Evolutionary conservation across 306 rosid genomes (phyloP), one percentile per base, ranked within the genome.

Genomic region (Begonia fuchsioides): DNA sequence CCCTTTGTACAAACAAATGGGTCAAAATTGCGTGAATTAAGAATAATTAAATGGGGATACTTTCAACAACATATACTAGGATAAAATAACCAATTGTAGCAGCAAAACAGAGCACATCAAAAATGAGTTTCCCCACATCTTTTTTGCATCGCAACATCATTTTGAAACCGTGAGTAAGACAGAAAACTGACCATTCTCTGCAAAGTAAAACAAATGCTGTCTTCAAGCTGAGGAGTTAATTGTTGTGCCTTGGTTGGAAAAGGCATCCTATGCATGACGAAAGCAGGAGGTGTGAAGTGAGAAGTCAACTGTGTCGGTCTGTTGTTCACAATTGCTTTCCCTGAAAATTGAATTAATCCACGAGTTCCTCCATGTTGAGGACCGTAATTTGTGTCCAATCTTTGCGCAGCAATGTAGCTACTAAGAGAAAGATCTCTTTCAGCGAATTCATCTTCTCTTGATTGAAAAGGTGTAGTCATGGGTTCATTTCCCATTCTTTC

Each of bases 401-500:
- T n/a, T n/a, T n/a, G n/a, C n/a, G n/a, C n/a, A n/a, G n/a, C n/a
- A n/a, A n/a, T n/a, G n/a, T n/a, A n/a, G n/a, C n/a, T n/a, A n/a
- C 79, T 72, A 20, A 79, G 68, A 60, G 95, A 82, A 81, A 75
- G 82, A 62, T 80, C 81, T 51, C 73, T 73, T 52, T 57, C 74
- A 49, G 58, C 41, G 44, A 63, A 39, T 57, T 57, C 52, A 63
- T 76, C 75, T 55, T 68, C 77, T 52, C 47, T 65, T 12, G 56
- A 54, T 55, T 69, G 69, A 71, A 75, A 39, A 39, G 80, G 65
- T 65, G 57, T 45, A 13, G 59, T 47, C n/a, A 56, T 52, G 49
- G 76, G 56, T 39, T 62, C 70, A 60, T 44, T 62, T 50, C 35
- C 35, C 35, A 26, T 26, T 26, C 8, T n/a, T n/a, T n/a, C n/a